Percentiles rank a stretch among this genome's conserved stretches.
These are phyloP conservation scores for Stenogyne calaminthoides DNA, from an alignment of 305 asterid species.

Conservation along the genomic window DNA sequence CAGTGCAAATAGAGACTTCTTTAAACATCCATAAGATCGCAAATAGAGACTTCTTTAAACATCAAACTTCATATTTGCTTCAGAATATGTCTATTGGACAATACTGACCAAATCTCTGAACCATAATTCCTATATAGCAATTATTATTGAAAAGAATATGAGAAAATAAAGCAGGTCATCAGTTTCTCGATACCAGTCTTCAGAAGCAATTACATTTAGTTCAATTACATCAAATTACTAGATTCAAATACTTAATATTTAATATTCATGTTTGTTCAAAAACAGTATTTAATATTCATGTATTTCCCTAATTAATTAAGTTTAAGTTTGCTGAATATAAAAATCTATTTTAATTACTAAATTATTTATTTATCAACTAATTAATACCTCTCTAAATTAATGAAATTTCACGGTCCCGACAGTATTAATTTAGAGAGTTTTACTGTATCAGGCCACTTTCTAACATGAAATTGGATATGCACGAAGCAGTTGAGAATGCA, in stretches of 20 bases:
- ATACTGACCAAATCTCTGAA: slow-evolving; percentile 14
- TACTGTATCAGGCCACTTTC: slow-evolving; percentile 14
- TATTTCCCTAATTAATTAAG: too few relatives aligned
- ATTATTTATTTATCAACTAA: too few relatives aligned
- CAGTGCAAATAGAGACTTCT: slow-evolving; percentile 14
- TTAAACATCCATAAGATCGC: slow-evolving; percentile 9
- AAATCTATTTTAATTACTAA: too few relatives aligned
- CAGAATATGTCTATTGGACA: slow-evolving; percentile 12
- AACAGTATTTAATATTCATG: too few relatives aligned
- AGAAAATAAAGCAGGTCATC: slow-evolving; percentile 4
- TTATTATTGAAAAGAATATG: background rate
- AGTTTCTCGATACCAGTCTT: slow-evolving; percentile 18
- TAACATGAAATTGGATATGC: slow-evolving; percentile 9
- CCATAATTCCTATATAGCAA: slow-evolving; percentile 14
- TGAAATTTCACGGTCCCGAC: too few relatives aligned
- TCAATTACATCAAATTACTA: too few relatives aligned
- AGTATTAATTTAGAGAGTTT: too few relatives aligned
- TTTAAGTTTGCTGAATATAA: too few relatives aligned
- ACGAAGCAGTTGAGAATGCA: slow-evolving; percentile 28
- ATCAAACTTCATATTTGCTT: slow-evolving; percentile 14
- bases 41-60: slow-evolving; percentile 3
- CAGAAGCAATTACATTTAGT: background rate
- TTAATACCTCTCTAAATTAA: too few relatives aligned
- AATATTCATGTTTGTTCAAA: too few relatives aligned
- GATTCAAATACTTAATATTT: too few relatives aligned